phyloP scores from a whole-genome alignment of 2,329 filamentous ascomycete species.

The Stagonosporopsis cucurbitacearum region DNA sequence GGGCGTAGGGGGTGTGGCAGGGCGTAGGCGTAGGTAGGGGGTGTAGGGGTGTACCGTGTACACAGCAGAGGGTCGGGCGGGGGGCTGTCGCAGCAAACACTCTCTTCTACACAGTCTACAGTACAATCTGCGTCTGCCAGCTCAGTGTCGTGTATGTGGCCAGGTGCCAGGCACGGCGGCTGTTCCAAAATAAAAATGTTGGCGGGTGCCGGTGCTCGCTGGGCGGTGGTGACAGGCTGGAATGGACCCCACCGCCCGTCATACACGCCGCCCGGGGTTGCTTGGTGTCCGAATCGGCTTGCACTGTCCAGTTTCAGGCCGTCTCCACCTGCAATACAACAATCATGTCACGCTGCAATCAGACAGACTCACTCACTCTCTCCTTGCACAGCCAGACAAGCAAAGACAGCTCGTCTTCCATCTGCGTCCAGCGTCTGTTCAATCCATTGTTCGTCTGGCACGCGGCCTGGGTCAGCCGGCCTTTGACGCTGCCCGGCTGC shows the following conservation, averaged over 20 bases:
- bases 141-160: conserved; percentile 4
- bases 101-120: no score
- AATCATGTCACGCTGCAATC: conserved; percentile 12
- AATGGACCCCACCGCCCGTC: conserved; percentile 32
- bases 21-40: no score
- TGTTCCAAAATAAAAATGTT: conserved; percentile 23
- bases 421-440: no score
- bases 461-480: conserved; percentile 14
- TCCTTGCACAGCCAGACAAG: background rate
- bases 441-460: background rate
- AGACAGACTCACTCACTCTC: no score
- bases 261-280: conserved; percentile 27
- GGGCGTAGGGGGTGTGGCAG: background rate
- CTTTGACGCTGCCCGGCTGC: conserved; percentile 12
- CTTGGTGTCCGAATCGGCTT: conserved; percentile 15
- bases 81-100: no score
- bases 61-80: no score
- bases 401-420: background rate
- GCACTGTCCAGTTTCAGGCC: conserved; percentile 19
- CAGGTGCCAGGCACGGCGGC: conserved; percentile 18
- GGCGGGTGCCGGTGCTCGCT: conserved; percentile 18
- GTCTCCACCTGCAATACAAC: conserved; percentile 11
- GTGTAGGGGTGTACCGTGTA: no score
- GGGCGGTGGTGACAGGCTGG: conserved; percentile 34
- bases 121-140: no score